Conservation (phyloP, 73 alveolate genomes). For the Uronychia setigera region DNA sequence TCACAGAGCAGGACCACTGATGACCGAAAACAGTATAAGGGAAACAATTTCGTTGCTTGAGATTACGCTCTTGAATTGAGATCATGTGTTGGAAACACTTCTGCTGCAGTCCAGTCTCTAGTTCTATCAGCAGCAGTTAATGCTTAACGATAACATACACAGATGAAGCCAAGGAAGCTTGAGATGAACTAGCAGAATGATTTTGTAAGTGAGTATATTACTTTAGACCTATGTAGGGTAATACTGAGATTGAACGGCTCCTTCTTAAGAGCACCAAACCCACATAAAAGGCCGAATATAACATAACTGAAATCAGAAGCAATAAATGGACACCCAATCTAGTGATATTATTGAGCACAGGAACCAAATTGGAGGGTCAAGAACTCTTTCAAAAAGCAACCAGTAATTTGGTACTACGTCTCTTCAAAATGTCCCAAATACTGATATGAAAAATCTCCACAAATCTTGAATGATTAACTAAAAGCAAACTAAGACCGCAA, state of each 20-base stretch:
- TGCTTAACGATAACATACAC: background rate
- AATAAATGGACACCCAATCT: background rate
- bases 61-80: background rate
- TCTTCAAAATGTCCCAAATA: background rate
- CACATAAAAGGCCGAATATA: background rate
- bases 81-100: background rate
- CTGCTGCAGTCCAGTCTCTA: constrained; percentile 1
- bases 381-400: no score
- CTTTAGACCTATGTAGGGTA: background rate
- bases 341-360: background rate
- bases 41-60: background rate
- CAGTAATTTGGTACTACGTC: no score
- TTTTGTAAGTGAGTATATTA: background rate
- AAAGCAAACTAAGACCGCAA: background rate
- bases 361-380: no score
- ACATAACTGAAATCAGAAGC: background rate
- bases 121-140: background rate
- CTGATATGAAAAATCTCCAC: background rate
- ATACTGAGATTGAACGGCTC: background rate
- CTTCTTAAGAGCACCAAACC: background rate
- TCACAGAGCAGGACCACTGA: background rate
- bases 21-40: background rate
- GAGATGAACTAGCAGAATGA: background rate
- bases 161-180: background rate
- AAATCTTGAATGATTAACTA: background rate